Evolutionary conservation across 306 rosid genomes (phyloP).

Genomic region (Fragaria vesca): DNA sequence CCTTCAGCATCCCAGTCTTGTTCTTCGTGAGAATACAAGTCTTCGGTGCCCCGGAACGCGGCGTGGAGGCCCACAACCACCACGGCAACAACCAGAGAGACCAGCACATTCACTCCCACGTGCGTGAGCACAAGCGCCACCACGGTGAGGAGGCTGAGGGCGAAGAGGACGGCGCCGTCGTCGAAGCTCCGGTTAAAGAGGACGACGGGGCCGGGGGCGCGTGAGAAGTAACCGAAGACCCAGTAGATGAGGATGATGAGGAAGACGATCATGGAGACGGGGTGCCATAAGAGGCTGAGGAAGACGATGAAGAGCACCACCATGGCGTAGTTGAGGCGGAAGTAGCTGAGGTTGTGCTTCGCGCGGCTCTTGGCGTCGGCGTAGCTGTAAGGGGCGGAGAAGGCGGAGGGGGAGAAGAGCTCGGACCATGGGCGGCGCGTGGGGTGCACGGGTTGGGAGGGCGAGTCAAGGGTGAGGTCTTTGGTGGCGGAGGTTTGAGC

Average conservation of each 20-base stretch:
- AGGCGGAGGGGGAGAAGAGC: conserved; percentile 31
- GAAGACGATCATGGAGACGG: conserved; percentile 48
- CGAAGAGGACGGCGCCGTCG: conserved; percentile 34
- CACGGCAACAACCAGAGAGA: conserved; percentile 37
- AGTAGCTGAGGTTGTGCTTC: conserved; percentile 37
- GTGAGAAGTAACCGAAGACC: conserved; percentile 47
- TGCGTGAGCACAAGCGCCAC: conserved; percentile 43
- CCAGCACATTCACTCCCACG: conserved; percentile 47
- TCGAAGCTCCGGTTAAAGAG: conserved; percentile 24
- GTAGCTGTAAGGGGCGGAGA: conserved; percentile 34
- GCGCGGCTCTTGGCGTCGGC: conserved; percentile 40
- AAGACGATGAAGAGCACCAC: conserved; percentile 42
- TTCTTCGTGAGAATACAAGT: conserved; percentile 48
- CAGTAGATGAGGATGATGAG: conserved; percentile 37
- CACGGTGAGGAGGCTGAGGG: conserved; percentile 36
- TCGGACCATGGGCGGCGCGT: conserved; percentile 50
- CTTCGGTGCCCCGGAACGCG: conserved; percentile 46
- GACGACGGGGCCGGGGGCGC: conserved; percentile 31
- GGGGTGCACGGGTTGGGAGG: conserved; percentile 33
- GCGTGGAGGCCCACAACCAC: conserved; percentile 47
- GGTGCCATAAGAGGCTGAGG: conserved; percentile 57
- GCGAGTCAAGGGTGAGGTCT: conserved; percentile 18
- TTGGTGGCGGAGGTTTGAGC: conserved; percentile 3
- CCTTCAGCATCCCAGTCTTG: conserved; percentile 35
- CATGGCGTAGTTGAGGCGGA: conserved; percentile 48